phyloP scores from a whole-genome alignment of 352 stramenopile genomes.

The Phytopythium sindhum region DNA sequence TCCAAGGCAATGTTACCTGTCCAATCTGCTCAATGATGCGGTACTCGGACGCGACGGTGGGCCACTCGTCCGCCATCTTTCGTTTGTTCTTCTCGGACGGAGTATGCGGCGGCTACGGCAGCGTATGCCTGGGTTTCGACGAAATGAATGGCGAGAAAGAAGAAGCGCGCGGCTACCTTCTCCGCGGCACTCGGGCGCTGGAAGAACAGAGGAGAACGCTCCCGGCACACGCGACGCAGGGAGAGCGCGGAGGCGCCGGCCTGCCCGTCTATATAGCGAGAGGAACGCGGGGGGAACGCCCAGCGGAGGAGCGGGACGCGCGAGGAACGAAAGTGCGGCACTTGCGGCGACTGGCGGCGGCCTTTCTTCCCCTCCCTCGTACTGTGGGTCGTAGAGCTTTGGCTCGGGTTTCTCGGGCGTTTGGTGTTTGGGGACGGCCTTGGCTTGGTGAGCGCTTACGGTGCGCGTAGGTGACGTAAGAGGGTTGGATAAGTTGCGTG shows the following conservation, averaged over 20 bases:
- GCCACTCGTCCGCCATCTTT: constrained; percentile 83
- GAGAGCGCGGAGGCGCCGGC: no score
- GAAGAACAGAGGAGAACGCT: no score
- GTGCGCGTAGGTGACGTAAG: background rate
- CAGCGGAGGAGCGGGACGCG: background rate
- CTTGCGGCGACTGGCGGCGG: background rate
- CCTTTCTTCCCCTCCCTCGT: background rate
- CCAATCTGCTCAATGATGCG: constrained; percentile 90
- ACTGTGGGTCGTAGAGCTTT: background rate
- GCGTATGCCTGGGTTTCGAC: no score
- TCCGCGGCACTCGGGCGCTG: no score
- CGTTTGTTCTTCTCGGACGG: background rate
- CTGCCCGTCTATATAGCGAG: background rate
- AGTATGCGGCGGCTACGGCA: background rate
- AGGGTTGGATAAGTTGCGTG: background rate
- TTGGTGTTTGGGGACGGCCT: no score
- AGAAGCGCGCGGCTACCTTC: no score
- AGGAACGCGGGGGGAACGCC: background rate
- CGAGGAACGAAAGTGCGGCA: constrained; percentile 4
- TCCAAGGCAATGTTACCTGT: constrained; percentile 33
- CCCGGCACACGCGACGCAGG: no score
- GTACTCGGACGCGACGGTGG: constrained; percentile 79
- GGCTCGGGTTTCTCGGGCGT: background rate
- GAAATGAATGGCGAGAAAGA: no score
- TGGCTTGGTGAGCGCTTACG: background rate